Base-by-base conservation (phyloP, 345 rosid genomes). In the Eutrema heterophyllum region DNA sequence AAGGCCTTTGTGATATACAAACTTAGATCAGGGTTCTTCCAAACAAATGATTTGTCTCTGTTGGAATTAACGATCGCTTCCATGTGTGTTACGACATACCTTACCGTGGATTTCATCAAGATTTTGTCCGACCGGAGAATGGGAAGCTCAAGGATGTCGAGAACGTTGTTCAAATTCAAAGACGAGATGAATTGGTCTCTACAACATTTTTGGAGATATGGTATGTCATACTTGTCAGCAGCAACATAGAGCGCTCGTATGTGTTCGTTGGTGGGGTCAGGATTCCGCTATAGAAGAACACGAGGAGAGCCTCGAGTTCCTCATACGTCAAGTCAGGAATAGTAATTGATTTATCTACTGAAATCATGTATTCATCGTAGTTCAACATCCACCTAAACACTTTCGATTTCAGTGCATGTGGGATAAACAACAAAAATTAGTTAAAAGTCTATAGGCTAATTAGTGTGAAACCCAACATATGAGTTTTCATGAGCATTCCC, bases 351-450 rank as follows among this genome's bases (percentile, higher is more conserved):
- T 35, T 35, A 16, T 65, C 57, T 21, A 6, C 18, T 65, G 33
- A 1, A 65, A 0, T 64, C 18, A 48, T 49, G 44, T 39, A 48
- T 35, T 49, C 57, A 36, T 65, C 45, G 7, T 57, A 48, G 33
- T 18, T 33, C 70, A 48, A 65, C 57, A 65, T 49, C 45, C 35
- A 65, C 12, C 30, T 49, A 49, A 65, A 49, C 70, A 65, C 70
- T 12, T 60, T 60, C 46, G 49, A 60, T 35, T 5, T 60, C 18
- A 60, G 35, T 13, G 66, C 66, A 12, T 40, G 50, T 24, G 12
- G 48, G 49, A 38, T 16, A 10, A 29, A 29, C 32, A 29, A 29
- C 32, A 29, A 29, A 29, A 4, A 29, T 29, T 27, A 27, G 3
- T 27, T 27, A 27, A 27, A 27, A 27, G 29, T 27, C 43, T 57